Conservation (phyloP, 768 basidiomycete species). For the Lactifluus subvellereus region DNA sequence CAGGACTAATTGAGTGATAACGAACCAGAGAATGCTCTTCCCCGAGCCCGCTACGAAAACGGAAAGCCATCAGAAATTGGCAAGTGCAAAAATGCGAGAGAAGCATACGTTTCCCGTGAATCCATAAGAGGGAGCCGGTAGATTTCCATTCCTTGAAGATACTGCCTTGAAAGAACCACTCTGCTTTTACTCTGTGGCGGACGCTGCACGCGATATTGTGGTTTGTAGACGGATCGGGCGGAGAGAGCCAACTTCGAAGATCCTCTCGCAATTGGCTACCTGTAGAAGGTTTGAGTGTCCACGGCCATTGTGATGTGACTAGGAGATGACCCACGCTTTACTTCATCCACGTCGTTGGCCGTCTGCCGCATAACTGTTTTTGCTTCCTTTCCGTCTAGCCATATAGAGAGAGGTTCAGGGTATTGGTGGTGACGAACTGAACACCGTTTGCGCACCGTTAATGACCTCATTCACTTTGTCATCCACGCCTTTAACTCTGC, state of each 20-base stretch:
- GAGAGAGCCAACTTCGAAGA: background rate
- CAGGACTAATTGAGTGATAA: background rate
- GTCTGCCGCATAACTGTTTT: background rate
- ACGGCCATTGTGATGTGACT: no score
- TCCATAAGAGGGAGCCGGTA: no score
- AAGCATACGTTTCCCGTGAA: no score
- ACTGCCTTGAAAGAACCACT: background rate
- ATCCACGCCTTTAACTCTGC: background rate
- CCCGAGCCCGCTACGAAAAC: background rate
- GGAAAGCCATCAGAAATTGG: background rate
- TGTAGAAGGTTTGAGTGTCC: background rate
- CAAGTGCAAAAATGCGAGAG: no score
- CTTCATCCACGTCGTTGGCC: background rate
- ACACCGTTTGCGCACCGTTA: background rate
- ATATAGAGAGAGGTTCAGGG: no score
- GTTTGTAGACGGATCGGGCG: background rate
- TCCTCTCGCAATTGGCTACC: background rate
- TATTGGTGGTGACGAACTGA: background rate
- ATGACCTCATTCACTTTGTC: background rate
- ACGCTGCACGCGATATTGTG: no score
- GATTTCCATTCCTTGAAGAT: no score
- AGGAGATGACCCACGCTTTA: background rate
- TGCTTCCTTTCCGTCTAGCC: background rate
- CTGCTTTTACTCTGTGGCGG: background rate
- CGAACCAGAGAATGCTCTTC: no score